A percentile compares a stretch with the other conserved stretches of the same genome.
These are phyloP conservation scores for Hymenoscyphus infarciens DNA, from an alignment of 2,329 filamentous ascomycete genomes.

Conservation along the genomic window DNA sequence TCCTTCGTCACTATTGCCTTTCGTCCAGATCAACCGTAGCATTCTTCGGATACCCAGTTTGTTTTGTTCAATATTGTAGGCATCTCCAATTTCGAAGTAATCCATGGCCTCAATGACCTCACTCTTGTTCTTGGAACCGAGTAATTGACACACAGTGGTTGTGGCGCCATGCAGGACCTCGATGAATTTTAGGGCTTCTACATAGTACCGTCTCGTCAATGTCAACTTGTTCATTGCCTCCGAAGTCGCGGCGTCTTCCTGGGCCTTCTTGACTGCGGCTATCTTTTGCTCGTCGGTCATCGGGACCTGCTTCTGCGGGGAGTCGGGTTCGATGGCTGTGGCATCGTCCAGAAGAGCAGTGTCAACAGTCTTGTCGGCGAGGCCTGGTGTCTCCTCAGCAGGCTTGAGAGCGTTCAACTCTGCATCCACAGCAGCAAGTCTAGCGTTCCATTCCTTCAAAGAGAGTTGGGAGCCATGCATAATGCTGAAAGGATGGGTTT, in stretches of 20 bases:
- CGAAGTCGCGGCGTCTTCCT: conserved; percentile 82
- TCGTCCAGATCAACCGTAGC: conserved; percentile 97
- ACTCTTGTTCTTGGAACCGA: conserved; percentile 95
- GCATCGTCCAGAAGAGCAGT: conserved; percentile 80
- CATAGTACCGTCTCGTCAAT: conserved; percentile 83
- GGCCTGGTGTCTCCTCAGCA: conserved; percentile 67
- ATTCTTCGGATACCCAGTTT: conserved; percentile 90
- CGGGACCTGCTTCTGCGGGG: conserved; percentile 55
- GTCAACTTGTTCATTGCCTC: conserved; percentile 86
- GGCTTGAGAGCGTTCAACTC: conserved; percentile 80
- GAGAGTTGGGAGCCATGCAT: conserved; percentile 87
- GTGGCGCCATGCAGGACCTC: conserved; percentile 84
- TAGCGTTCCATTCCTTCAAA: conserved; percentile 77
- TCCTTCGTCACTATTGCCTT: conserved; percentile 97
- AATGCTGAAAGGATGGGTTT: conserved; percentile 89
- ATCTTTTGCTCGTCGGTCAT: conserved; percentile 79
- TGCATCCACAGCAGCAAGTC: conserved; percentile 76
- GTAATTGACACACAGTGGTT: conserved; percentile 74
- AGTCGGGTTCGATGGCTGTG: conserved; percentile 67
- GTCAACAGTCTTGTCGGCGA: conserved; percentile 72
- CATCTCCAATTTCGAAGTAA: conserved; percentile 92
- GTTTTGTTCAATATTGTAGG: conserved; percentile 92
- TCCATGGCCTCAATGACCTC: conserved; percentile 99
- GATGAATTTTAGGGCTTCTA: conserved; percentile 91
- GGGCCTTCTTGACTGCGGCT: conserved; percentile 71